Base-by-base conservation (phyloP, 768 basidiomycete genomes). In the Russula virescens region DNA sequence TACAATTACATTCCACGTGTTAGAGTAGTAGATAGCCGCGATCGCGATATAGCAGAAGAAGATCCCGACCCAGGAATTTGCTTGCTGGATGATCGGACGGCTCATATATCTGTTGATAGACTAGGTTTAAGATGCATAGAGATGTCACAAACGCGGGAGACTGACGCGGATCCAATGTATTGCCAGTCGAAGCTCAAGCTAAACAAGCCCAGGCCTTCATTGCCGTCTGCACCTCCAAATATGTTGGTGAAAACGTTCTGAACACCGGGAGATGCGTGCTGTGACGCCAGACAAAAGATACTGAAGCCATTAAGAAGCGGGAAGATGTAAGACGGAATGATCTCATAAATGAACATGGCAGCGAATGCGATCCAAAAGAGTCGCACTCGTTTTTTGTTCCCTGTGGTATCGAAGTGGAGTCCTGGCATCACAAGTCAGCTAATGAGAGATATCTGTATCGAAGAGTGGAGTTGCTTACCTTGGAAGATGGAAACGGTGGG, bases 131-230 rank as follows among this genome's bases (percentile, higher is more conserved):
- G 3, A 53, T 26, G 31, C 2, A 60, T 34, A 19, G n/a, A 2
- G 46, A 23, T 23, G 13, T 18, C 8, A 45, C n/a, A 26, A 42
- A 21, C 14, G 34, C n/a, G 7, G 14, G 18, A 3, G n/a, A 68
- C 71, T 21, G 45, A 71, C 67, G 31, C 42, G 18, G 83, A 82
- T 0, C 79, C 79, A 64, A 86, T 83, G 65, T 84, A 84, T 63
- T 85, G 83, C 84, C 84, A 89, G 67, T 88, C 87, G 50, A 88
- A 79, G n/a, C 82, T 82, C 46, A 88, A 61, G 38, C 80, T 81
- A 45, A 83, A 59, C 21, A 88, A 68, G 0, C 87, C 86, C 45
- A 88, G 75, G 0, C 86, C 87, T 70, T 89, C 86, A 66, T 88
- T 89, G 31, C 80, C 85, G 40, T 81, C 77, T 3, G 81, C 74